Conservation (phyloP, 1,284 basidiomycete species). For the Austroboletus niveus region DNA sequence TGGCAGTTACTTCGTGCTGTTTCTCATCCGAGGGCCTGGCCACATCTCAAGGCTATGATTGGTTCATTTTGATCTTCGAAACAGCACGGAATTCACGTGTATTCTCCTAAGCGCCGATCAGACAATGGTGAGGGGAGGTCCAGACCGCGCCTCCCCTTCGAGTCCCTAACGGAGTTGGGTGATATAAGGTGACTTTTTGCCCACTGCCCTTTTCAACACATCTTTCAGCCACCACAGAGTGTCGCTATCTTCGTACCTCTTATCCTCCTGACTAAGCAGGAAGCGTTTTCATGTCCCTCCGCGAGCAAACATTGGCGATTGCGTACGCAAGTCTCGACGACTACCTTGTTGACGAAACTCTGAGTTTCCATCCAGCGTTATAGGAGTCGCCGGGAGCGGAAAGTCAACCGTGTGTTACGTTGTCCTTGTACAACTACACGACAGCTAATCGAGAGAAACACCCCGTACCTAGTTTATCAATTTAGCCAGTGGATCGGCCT, state of each 20-base stretch:
- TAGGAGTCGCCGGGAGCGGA: slow-evolving; percentile 46
- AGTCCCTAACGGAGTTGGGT: slow-evolving; percentile 4
- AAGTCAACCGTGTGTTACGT: slow-evolving; percentile 39
- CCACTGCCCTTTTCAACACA: not conserved
- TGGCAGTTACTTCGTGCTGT: not conserved
- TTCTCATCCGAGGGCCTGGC: slow-evolving; percentile 2
- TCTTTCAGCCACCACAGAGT: slow-evolving; percentile 1
- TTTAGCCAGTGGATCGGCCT: slow-evolving; percentile 32
- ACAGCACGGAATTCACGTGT: slow-evolving; percentile 18
- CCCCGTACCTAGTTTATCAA: slow-evolving; percentile 32
- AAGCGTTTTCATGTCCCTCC: slow-evolving; percentile 22
- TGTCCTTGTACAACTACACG: not conserved
- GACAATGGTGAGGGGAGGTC: slow-evolving; percentile 1
- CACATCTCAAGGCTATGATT: slow-evolving; percentile 19
- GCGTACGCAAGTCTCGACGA: slow-evolving; percentile 22
- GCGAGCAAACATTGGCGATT: slow-evolving; percentile 32
- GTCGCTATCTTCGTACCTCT: not conserved
- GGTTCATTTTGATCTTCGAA: slow-evolving; percentile 17
- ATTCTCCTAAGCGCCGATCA: slow-evolving; percentile 9
- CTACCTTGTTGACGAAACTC: not conserved
- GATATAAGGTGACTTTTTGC: slow-evolving; percentile 18
- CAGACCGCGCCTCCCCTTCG: slow-evolving; percentile 6
- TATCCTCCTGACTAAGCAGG: not conserved
- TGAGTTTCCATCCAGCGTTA: slow-evolving; percentile 32
- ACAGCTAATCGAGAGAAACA: not conserved